phyloP scores from a whole-genome alignment of 164 flowering plant genomes.

The Magnolia changhungtana region DNA sequence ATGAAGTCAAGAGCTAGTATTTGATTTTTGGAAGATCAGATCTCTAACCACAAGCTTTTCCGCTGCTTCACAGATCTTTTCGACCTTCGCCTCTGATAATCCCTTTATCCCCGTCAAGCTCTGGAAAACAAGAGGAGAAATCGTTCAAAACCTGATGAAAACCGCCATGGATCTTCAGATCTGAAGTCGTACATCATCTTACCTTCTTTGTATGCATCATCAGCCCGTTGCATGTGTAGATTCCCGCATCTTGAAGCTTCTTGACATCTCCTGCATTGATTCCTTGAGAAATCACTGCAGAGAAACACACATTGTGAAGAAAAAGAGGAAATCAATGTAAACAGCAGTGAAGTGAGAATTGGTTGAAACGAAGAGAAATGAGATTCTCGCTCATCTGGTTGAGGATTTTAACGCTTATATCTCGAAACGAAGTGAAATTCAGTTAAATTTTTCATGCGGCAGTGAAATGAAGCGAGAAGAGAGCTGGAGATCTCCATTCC shows the following conservation, averaged over 20 bases:
- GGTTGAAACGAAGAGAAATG: not conserved
- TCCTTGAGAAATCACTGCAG: slow-evolving; percentile 82
- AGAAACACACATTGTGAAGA: not conserved
- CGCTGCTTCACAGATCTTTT: slow-evolving; percentile 97
- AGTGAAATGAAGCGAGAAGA: not conserved
- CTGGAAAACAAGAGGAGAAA: slow-evolving; percentile 31
- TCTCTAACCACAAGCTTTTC: slow-evolving; percentile 89
- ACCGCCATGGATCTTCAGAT: not conserved
- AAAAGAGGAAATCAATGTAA: not conserved
- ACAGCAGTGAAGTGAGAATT: not conserved
- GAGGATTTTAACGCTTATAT: not conserved
- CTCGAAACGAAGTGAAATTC: slow-evolving; percentile 3
- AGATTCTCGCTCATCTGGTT: not conserved
- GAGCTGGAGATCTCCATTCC: not conserved
- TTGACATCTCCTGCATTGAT: slow-evolving; percentile 97
- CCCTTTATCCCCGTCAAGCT: slow-evolving; percentile 91
- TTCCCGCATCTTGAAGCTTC: slow-evolving; percentile 99
- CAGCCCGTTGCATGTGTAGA: slow-evolving; percentile 93
- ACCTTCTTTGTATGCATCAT: slow-evolving; percentile 99
- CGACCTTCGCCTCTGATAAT: slow-evolving; percentile 95
- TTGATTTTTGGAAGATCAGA: not conserved
- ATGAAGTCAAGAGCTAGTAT: not conserved
- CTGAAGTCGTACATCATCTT: not conserved
- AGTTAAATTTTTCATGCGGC: not conserved
- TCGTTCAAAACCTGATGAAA: not conserved